These are phyloP conservation scores for Alternaria brassicae DNA, from an alignment of 2,329 filamentous ascomycete species.

Conservation along the genomic window DNA sequence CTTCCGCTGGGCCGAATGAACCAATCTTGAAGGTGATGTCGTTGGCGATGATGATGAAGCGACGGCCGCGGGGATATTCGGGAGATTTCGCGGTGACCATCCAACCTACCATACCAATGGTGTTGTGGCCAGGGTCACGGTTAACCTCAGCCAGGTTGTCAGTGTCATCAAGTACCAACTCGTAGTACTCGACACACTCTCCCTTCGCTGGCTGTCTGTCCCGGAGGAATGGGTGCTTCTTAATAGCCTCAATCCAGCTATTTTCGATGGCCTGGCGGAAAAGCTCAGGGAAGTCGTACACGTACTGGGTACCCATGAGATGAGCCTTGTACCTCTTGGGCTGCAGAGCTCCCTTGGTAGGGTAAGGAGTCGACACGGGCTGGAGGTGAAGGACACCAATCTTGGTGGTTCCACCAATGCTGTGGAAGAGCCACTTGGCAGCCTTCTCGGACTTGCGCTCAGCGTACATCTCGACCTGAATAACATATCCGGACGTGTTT, in stretches of 20 bases:
- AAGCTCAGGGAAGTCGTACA: constrained; percentile 99
- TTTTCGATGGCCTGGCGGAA: constrained; percentile 99
- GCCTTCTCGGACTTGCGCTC: constrained; percentile 98
- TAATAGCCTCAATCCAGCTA: constrained; percentile 80
- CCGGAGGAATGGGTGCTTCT: constrained; percentile 74
- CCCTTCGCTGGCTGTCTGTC: constrained; percentile 84
- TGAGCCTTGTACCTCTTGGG: constrained; percentile 99
- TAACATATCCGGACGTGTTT: constrained; percentile 97
- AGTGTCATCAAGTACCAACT: constrained; percentile 92
- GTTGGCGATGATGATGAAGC: constrained; percentile 97
- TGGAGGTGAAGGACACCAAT: constrained; percentile 94
- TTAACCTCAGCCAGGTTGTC: constrained; percentile 93
- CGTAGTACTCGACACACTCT: constrained; percentile 91
- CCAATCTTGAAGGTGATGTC: constrained; percentile 99
- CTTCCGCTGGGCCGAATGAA: constrained; percentile 94
- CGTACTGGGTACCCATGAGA: constrained; percentile 98
- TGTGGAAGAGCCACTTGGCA: constrained; percentile 94
- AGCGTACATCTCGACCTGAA: constrained; percentile 96
- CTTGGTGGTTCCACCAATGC: constrained; percentile 92
- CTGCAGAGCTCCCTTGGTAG: constrained; percentile 98
- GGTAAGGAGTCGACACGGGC: constrained; percentile 88
- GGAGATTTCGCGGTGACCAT: constrained; percentile 92
- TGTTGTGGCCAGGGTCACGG: constrained; percentile 93
- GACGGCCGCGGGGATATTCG: constrained; percentile 90
- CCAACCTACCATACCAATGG: constrained; percentile 98